Evolutionary conservation across 2,329 filamentous ascomycete genomes (phyloP), one percentile per base, ranked within the genome.

Genomic region (Cytospora leucostoma): DNA sequence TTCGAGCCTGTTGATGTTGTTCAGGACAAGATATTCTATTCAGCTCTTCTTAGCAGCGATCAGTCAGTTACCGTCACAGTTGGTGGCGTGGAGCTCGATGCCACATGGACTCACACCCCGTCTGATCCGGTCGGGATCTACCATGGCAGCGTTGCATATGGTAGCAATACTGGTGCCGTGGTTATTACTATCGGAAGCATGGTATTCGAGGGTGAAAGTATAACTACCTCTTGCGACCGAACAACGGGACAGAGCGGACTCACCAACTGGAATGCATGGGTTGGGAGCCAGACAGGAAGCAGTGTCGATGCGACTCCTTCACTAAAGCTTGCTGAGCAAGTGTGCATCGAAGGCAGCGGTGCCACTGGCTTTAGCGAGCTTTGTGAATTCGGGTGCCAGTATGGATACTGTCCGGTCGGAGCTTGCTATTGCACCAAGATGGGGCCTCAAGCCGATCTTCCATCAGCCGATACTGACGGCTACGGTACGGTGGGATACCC

Each of bases 1-100:
- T 71, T 69, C 21, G 63, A 65, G 0, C 67, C 71, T 10, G 47
- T 50, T 8, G 34, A 11, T 12, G 34, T 54, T 21, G 33, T 37
- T 11, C 17, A 54, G 10, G 52, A 54, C 19, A 37, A 19, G 52
- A 37, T 54, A 4, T 37, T 54, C 33, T 54, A 19, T 17, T 19
- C 32, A 3, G 52, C 52, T 1, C 13, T 54, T 2, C 52, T 54
- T 11, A 6, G 17, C 8, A 19, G 15, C 7, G 17, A 8, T 5
- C 2, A n/a, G 6, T 2, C 5, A 2, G 52, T 54, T 3, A 19
- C 10, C 5, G 52, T 54, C 8, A 54, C 52, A 6, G 33, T 54
- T 7, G 52, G 52, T n/a, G 52, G 52, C 11, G 33, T 19, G 11
- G 33, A 10, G 6, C 17, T 54, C 15, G 33, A 19, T 12, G 52